Conservation (phyloP, 1,284 basidiomycete species). For the Cutaneotrichosporon sp. region DNA sequence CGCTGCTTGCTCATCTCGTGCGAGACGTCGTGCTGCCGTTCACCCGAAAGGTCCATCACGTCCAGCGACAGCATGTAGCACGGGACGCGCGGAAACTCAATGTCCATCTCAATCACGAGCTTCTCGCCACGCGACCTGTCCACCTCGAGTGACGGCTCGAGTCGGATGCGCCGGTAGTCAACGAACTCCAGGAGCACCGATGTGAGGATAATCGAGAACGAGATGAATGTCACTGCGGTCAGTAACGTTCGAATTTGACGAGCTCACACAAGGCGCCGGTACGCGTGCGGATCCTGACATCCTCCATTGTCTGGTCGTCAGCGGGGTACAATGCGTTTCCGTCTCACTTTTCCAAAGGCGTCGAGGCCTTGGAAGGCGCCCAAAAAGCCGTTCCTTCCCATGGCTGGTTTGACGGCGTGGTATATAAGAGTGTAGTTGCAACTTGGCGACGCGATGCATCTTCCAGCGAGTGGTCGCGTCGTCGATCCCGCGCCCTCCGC, state of each 20-base stretch:
- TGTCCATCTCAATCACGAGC: conserved; percentile 84
- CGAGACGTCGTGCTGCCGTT: conserved; percentile 82
- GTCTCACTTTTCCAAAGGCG: conserved; percentile 91
- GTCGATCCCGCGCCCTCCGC: conserved; percentile 1
- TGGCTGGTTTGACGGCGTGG: conserved; percentile 17
- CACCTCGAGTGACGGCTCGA: conserved; percentile 86
- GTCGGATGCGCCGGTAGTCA: conserved; percentile 83
- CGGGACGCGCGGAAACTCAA: conserved; percentile 94
- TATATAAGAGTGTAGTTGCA: not conserved
- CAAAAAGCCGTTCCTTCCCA: conserved; percentile 53
- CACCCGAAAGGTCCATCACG: conserved; percentile 97
- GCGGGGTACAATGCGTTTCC: not conserved
- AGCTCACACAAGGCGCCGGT: conserved; percentile 81
- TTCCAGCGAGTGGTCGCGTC: conserved; percentile 4
- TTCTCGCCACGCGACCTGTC: conserved; percentile 94
- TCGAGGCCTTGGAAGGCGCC: conserved; percentile 63
- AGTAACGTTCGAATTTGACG: conserved; percentile 25
- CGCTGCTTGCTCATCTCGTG: conserved; percentile 88
- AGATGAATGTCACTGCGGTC: conserved; percentile 78
- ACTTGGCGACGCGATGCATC: not conserved
- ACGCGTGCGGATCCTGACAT: conserved; percentile 95
- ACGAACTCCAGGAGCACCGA: conserved; percentile 92
- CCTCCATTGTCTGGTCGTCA: conserved; percentile 77
- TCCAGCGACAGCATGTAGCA: conserved; percentile 96
- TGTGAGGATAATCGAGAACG: conserved; percentile 84